Conservation (phyloP, 495 filamentous ascomycete species). For the Chlorociboria aeruginascens region DNA sequence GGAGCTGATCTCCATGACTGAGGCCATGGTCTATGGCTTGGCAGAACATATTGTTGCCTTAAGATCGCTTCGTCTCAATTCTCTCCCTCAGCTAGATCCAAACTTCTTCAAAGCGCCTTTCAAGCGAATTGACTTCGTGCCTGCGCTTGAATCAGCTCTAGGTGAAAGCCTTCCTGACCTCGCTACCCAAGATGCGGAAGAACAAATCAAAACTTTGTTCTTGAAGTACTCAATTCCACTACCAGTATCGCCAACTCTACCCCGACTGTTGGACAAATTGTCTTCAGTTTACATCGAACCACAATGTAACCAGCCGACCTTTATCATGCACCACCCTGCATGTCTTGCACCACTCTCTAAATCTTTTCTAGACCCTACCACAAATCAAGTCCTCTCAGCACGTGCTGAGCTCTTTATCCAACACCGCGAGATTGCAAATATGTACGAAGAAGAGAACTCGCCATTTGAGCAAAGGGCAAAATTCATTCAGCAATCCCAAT, state of each 20-base stretch:
- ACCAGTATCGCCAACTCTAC: slow-evolving; percentile 48
- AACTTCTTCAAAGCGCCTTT: slow-evolving; percentile 34
- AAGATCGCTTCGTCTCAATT: slow-evolving; percentile 32
- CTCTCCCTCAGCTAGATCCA: slow-evolving; percentile 38
- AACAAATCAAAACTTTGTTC: slow-evolving; percentile 46
- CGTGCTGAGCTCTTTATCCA: slow-evolving; percentile 82
- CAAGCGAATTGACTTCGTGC: slow-evolving; percentile 67
- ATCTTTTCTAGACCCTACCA: slow-evolving; percentile 52
- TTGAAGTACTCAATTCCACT: slow-evolving; percentile 34
- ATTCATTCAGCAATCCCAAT: slow-evolving; percentile 44
- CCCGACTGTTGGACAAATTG: slow-evolving; percentile 79
- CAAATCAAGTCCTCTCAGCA: slow-evolving; percentile 54
- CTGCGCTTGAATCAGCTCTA: slow-evolving; percentile 56
- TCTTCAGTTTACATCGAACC: slow-evolving; percentile 64
- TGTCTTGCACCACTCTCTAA: slow-evolving; percentile 88
- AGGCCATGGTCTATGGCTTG: slow-evolving; percentile 49
- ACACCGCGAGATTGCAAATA: slow-evolving; percentile 75
- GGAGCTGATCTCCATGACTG: slow-evolving; percentile 64
- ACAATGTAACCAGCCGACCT: slow-evolving; percentile 58
- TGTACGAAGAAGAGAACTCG: slow-evolving; percentile 96
- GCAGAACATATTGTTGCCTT: slow-evolving; percentile 37
- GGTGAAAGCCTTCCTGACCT: slow-evolving; percentile 60
- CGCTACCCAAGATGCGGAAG: slow-evolving; percentile 35
- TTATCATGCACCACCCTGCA: slow-evolving; percentile 84
- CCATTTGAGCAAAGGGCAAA: slow-evolving; percentile 79